A percentile compares a stretch with the other conserved stretches of the same genome.
These are phyloP conservation scores for Paramecium caudatum DNA, from an alignment of 73 alveolate species.

Conservation along the genomic window DNA sequence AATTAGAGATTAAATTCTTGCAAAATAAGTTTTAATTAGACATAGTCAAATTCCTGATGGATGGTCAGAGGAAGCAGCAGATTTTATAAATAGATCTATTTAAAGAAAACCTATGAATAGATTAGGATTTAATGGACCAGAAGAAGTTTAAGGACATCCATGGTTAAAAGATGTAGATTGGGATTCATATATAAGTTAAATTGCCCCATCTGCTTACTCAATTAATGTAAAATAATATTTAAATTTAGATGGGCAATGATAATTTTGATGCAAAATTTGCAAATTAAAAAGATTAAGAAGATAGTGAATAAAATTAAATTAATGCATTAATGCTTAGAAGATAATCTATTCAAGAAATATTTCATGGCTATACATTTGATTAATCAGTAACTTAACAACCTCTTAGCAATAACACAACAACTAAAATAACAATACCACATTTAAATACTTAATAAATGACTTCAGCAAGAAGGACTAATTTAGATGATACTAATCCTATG, in stretches of 20 bases:
- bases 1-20: constrained; percentile 85
- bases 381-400: background rate
- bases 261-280: constrained; percentile 66
- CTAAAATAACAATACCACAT: constrained; percentile 38
- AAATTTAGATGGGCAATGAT: background rate
- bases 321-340: constrained; percentile 43
- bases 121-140: constrained; percentile 93
- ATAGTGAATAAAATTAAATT: background rate
- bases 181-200: constrained; percentile 78
- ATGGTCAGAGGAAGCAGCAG: constrained; percentile 97
- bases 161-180: constrained; percentile 94
- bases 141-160: constrained; percentile 90
- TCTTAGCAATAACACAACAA: background rate
- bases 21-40: constrained; percentile 85
- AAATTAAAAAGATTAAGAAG: constrained; percentile 57
- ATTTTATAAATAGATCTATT: constrained; percentile 93
- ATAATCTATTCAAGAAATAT: constrained; percentile 24
- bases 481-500: background rate
- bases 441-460: constrained; percentile 38
- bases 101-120: constrained; percentile 93
- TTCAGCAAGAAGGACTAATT: background rate
- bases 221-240: background rate
- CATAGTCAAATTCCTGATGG: constrained; percentile 91
- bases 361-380: constrained; percentile 56
- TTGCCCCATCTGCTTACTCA: constrained; percentile 3